Base-by-base conservation (phyloP, 805 yeast genomes). In the Sugiyamaella smithiae region DNA sequence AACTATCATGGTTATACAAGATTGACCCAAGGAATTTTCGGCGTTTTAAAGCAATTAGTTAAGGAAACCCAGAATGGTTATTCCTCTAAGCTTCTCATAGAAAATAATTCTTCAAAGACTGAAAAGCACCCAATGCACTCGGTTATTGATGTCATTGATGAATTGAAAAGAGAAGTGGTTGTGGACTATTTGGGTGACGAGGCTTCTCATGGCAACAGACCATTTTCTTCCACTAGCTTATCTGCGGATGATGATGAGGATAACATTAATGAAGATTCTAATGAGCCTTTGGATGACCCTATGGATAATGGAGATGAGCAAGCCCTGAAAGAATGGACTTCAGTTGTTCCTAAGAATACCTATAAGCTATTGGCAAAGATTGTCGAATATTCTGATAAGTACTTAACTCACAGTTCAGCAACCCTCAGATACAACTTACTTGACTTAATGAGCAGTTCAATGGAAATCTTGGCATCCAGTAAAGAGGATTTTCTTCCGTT, bases 1-100 rank as follows among this genome's bases (percentile, higher is more conserved):
- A 72, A 81, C 46, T 91, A 84, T 60, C 96, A 90, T 66, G 95
- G 91, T 0, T 91, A 91, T 63, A 69, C 81, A 1, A 70, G 73
- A 12, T 68, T 93, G 14, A 82, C 87, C 46, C 82, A 82, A 50
- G 87, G 88, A 1, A 82, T 88, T 51, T 85, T 89, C 53, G 66
- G 74, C 2, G 84, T 88, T 0, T 88, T 90, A 29, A 33, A 45
- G 4, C 47, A 62, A 2, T 29, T 62, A 9, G 54, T 58, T 11
- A 50, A 54, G 14, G 58, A 53, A 26, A 49, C 47, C 33, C 40
- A 31, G 9, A 49, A 40, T 9, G 51, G 49, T 1, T 49, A 56
- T 41, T 14, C 49, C 4, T 33, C 17, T 11, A 25, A 38, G 67
- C 63, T 54, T 19, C 17, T 12, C 64, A 65, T 41, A 75, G 71